Conservation (phyloP, 495 filamentous ascomycete species). For the Penicillium fimorum region DNA sequence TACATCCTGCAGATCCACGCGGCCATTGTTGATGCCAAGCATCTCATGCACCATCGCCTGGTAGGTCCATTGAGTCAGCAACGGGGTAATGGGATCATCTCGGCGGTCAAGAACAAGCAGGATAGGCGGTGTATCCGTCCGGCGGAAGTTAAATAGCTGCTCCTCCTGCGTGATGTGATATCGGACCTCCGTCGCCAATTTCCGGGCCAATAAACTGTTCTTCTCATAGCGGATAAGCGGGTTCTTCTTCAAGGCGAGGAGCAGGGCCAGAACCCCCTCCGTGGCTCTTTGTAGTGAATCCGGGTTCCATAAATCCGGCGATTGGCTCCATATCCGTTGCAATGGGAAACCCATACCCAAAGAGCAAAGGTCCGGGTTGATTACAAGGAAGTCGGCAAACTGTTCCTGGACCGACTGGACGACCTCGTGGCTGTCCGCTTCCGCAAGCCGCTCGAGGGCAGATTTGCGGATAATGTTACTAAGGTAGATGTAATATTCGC, state of each 20-base stretch:
- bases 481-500: constrained; percentile 95
- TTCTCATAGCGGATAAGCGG: constrained; percentile 92
- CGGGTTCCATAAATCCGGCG: constrained; percentile 84
- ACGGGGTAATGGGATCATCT: constrained; percentile 93
- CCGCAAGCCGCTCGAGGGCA: constrained; percentile 87
- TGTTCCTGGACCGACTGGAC: constrained; percentile 90
- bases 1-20: constrained; percentile 81
- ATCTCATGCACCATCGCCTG: constrained; percentile 99
- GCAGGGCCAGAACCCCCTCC: constrained; percentile 78
- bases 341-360: constrained; percentile 72
- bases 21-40: constrained; percentile 87
- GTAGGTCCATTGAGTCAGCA: constrained; percentile 97
- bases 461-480: constrained; percentile 98
- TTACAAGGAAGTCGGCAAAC: constrained; percentile 90
- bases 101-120: constrained; percentile 86
- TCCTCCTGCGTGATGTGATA: constrained; percentile 95
- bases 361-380: constrained; percentile 92
- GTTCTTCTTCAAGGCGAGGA: constrained; percentile 92
- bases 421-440: constrained; percentile 97
- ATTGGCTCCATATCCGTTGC: constrained; percentile 70
- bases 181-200: constrained; percentile 85
- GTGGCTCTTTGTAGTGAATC: constrained; percentile 80
- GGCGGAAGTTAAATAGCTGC: constrained; percentile 94
- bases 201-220: constrained; percentile 86
- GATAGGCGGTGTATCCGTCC: constrained; percentile 91